Base-by-base conservation (phyloP, 306 rosid genomes). In the Macrotyloma uniflorum region DNA sequence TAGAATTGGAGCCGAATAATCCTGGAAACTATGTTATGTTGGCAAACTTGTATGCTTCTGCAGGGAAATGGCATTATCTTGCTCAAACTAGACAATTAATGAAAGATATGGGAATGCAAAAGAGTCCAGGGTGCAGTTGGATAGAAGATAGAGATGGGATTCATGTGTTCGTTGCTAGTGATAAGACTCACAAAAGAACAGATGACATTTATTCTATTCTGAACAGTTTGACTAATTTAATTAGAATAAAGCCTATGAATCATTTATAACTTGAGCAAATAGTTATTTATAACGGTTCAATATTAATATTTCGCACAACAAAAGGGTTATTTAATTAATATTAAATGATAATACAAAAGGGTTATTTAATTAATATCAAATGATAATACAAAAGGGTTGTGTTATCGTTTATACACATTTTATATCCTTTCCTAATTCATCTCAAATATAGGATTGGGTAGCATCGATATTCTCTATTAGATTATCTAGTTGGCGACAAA, bases 101-200 rank as follows among this genome's bases (percentile, higher is more conserved):
- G 80, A 89, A 85, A 26, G 81, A 67, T 23, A 76, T 23, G 82
- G 80, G 83, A 72, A 82, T 82, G 87, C 82, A 83, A 36, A 87
- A 87, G 84, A 77, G 72, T 82, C 93, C 93, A 1, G 93, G 91
- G 50, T 89, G 93, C 81, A 89, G 89, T 82, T 89, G 90, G 93
- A 83, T 87, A 69, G 93, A 89, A 83, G 88, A 85, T 67, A 85
- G 70, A 53, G 88, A 85, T 51, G 85, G 85, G n/a, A 22, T 83
- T 65, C 91, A 87, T 69, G 85, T 79, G 55, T 89, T 89, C 79
- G 88, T 83, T 70, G 87, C 89, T 51, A 62, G 84, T 79, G 93
- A 89, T 53, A 81, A 57, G 82, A 71, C 77, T 58, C 89, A 85
- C 69, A 62, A 46, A 42, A 84, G 74, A 81, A 47, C 77, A 57